Base-by-base conservation (phyloP, 192 early-diverging fungal genomes). In the Rhizophagus sp. region DNA sequence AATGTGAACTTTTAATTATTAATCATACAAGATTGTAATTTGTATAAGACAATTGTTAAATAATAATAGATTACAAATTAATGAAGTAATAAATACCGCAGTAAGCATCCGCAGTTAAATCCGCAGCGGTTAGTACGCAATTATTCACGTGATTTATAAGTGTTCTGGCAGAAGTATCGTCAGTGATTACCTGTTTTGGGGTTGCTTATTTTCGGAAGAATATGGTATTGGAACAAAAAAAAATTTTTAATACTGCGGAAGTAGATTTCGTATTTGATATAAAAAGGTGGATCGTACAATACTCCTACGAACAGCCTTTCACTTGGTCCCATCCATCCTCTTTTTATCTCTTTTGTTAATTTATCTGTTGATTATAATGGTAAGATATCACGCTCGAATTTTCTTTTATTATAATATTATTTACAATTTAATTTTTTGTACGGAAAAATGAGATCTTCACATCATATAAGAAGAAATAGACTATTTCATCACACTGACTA, bases 1-100 rank as follows among this genome's bases (percentile, higher is more conserved):
- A 79, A 98, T 98, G 97, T 98, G 92, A 93, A 22, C 52, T 57
- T 2, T 36, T 52, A 52, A 15, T 52, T 17, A 17, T 15, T 52
- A 15, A 57, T 47, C 9, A 12, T 13, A 47, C 44, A 47, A 47
- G 11, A 47, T 47, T 47, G 44, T 47, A 12, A 12, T 47, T 47
- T 47, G 9, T 12, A 12, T 3, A 12, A 47, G 44, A 47, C 44
- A 47, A 47, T 47, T 12, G 44, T 47, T 47, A 47, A 36, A 44
- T 10, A 44, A 44, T 44, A 44, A 44, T 44, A 44, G 41, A 44
- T 44, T 44, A 44, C 10, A 8, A 44, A 44, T 44, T 8, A 44
- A 44, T 44, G 36, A 36, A 36, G 5, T 44, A 44, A 44, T 44
- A 44, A 44, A 44, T 47, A 47, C 44, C 44, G 44, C 44, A 47